Conservation (phyloP, 2,329 filamentous ascomycete species). For the Penicillium sp. region DNA sequence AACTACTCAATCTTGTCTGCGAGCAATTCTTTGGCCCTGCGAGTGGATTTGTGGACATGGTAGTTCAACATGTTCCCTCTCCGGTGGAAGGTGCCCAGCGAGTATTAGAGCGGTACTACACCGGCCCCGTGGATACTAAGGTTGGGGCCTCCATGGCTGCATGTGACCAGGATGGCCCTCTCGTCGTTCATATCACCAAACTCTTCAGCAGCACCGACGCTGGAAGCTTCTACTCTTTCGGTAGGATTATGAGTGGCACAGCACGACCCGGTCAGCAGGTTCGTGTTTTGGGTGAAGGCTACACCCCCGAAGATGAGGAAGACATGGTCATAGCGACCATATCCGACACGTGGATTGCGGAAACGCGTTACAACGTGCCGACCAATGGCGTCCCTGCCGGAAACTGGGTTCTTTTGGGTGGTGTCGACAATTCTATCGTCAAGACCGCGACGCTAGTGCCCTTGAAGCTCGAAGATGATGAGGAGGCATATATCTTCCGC, state of each 20-base stretch:
- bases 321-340: constrained; percentile 90
- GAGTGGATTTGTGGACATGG: constrained; percentile 91
- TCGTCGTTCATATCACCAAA: constrained; percentile 91
- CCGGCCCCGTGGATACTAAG: constrained; percentile 78
- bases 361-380: constrained; percentile 88
- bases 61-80: constrained; percentile 83
- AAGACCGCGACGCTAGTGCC: constrained; percentile 92
- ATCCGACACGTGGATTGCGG: constrained; percentile 80
- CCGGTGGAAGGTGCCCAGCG: constrained; percentile 72
- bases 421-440: constrained; percentile 96
- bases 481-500: constrained; percentile 92
- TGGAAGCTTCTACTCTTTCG: constrained; percentile 85
- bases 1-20: constrained; percentile 83
- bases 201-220: constrained; percentile 87
- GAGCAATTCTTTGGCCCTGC: constrained; percentile 93
- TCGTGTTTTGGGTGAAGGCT: constrained; percentile 88
- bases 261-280: constrained; percentile 77
- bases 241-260: constrained; percentile 87
- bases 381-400: constrained; percentile 90
- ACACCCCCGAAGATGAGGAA: constrained; percentile 95
- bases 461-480: constrained; percentile 73
- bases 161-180: constrained; percentile 83
- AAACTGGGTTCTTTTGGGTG: constrained; percentile 86
- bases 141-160: constrained; percentile 73
- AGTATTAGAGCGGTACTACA: constrained; percentile 83